Percentiles rank a stretch among this genome's conserved stretches.
Conservation (phyloP, 2,329 filamentous ascomycete species). For the Penicillium crustosum region DNA sequence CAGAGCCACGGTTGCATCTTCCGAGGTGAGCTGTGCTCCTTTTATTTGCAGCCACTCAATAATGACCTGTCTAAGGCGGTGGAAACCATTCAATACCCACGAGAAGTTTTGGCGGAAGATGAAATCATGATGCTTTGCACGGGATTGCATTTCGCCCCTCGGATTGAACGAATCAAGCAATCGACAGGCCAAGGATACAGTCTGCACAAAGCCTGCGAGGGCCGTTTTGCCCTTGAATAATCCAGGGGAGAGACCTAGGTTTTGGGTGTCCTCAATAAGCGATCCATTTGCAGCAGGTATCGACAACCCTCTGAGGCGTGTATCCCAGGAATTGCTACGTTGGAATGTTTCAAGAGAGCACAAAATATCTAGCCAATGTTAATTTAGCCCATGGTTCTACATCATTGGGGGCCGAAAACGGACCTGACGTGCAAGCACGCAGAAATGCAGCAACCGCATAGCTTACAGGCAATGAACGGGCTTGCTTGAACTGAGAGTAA, state of each 20-base stretch:
- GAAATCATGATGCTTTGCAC: conserved; percentile 19
- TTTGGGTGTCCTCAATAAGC: conserved; percentile 33
- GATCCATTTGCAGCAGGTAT: conserved; percentile 29
- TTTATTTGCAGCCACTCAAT: conserved; percentile 29
- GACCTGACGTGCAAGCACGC: conserved; percentile 40
- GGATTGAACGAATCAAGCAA: conserved; percentile 35
- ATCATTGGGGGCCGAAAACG: conserved; percentile 19
- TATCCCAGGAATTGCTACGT: conserved; percentile 8
- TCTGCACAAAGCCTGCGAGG: conserved; percentile 32
- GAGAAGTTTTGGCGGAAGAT: conserved; percentile 35
- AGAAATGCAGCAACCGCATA: conserved; percentile 35
- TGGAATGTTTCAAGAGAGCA: conserved; percentile 41
- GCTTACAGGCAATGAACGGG: conserved; percentile 30
- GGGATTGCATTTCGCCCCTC: conserved; percentile 9
- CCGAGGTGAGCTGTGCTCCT: conserved; percentile 15
- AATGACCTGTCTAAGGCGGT: conserved; percentile 34
- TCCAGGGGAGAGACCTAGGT: conserved; percentile 32
- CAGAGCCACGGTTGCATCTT: conserved; percentile 23
- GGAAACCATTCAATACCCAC: conserved; percentile 36
- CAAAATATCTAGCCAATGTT: conserved; percentile 45
- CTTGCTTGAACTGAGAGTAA: conserved; percentile 35
- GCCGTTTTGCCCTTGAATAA: conserved; percentile 27
- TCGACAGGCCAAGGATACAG: conserved; percentile 26
- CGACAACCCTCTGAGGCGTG: conserved; percentile 16
- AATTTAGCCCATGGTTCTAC: conserved; percentile 9